Conservation (phyloP, 2,329 filamentous ascomycete species). For the Colletotrichum sp. region DNA sequence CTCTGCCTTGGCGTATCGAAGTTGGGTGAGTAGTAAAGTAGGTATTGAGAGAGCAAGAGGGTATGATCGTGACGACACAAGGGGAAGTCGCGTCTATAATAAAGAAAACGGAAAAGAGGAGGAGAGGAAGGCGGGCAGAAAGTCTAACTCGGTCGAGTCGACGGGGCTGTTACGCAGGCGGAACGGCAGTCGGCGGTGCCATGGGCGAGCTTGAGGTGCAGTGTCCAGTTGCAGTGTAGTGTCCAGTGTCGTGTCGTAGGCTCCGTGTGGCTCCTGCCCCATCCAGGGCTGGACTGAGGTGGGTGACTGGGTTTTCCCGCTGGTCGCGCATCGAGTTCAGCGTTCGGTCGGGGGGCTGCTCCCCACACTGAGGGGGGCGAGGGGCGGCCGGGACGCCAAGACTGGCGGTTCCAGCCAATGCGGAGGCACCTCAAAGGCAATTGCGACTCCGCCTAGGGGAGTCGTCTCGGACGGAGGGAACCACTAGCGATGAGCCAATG, state of each 20-base stretch:
- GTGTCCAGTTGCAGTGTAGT: background rate
- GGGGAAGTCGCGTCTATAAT: background rate
- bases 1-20: constrained; percentile 3
- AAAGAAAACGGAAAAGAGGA: background rate
- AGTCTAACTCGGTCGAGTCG: background rate
- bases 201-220: background rate
- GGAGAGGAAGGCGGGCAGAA: background rate
- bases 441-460: constrained; percentile 15
- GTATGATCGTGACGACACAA: background rate
- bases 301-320: background rate
- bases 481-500: constrained; percentile 10
- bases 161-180: background rate
- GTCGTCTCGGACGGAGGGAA: constrained; percentile 24
- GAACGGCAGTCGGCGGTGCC: background rate
- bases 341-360: constrained; percentile 11
- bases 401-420: constrained; percentile 18
- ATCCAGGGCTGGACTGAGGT: background rate
- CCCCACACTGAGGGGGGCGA: constrained; percentile 16
- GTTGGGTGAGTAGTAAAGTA: background rate
- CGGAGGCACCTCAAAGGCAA: constrained; percentile 9
- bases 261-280: background rate
- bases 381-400: constrained; percentile 12
- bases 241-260: background rate
- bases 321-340: background rate
- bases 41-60: background rate